phyloP scores from a whole-genome alignment of 2,329 filamentous ascomycete species.

The Alternaria panax region DNA sequence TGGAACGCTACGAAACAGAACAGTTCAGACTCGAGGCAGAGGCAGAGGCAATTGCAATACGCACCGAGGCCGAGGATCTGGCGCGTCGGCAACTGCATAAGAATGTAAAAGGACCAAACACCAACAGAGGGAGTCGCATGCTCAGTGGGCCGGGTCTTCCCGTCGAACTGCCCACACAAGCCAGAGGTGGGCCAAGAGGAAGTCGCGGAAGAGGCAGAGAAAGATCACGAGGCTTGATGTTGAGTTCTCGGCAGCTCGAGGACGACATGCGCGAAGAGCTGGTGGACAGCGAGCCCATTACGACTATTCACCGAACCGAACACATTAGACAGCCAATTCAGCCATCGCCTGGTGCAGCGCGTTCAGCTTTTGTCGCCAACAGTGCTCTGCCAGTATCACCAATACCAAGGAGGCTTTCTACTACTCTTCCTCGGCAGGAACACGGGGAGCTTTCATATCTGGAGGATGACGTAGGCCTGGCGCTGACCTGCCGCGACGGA shows the following conservation, averaged over 20 bases:
- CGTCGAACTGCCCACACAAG: constrained; percentile 11
- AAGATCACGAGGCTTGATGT: not conserved
- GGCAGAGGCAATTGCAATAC: constrained; percentile 30
- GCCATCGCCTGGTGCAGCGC: constrained; percentile 33
- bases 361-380: constrained; percentile 42
- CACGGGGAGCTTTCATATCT: constrained; percentile 13
- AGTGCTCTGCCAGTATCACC: constrained; percentile 40
- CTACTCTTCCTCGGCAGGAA: not conserved
- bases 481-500: constrained; percentile 4
- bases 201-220: constrained; percentile 23
- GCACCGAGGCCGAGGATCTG: constrained; percentile 32
- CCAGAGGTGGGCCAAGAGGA: constrained; percentile 18
- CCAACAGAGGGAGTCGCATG: constrained; percentile 20
- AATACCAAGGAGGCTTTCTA: constrained; percentile 13
- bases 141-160: constrained; percentile 17
- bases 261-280: constrained; percentile 4
- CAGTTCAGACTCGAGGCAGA: constrained; percentile 40
- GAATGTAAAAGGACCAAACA: constrained; percentile 29
- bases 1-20: constrained; percentile 45
- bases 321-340: constrained; percentile 11
- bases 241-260: not conserved
- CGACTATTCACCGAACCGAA: constrained; percentile 21
- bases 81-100: constrained; percentile 27
- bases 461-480: constrained; percentile 7
- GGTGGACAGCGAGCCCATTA: constrained; percentile 6